These are phyloP conservation scores for Penicillium waksmanii DNA, from an alignment of 495 filamentous ascomycete species.

Conservation along the genomic window DNA sequence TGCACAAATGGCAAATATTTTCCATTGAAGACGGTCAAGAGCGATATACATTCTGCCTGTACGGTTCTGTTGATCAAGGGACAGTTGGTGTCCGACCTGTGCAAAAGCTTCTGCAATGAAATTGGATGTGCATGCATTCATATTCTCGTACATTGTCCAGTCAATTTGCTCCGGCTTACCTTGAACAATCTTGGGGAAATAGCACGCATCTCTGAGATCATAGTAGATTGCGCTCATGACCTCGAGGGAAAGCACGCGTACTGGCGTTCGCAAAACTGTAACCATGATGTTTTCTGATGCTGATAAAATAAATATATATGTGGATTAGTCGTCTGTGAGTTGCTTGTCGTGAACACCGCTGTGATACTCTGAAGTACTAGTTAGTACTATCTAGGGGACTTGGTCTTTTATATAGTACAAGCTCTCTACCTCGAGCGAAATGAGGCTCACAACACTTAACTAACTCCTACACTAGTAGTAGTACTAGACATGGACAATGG, in stretches of 20 bases:
- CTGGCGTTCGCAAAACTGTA: background rate
- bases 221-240: constrained; percentile 14
- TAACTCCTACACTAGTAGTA: too few relatives aligned
- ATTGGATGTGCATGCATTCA: background rate
- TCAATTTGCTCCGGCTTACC: background rate
- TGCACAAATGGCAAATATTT: constrained; percentile 38
- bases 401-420: too few relatives aligned
- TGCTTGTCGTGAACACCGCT: too few relatives aligned
- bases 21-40: constrained; percentile 30
- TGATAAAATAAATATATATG: too few relatives aligned
- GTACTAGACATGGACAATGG: background rate
- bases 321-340: too few relatives aligned
- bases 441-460: too few relatives aligned
- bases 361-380: too few relatives aligned
- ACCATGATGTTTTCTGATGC: background rate
- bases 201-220: constrained; percentile 9
- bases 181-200: constrained; percentile 1
- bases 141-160: background rate
- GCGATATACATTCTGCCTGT: background rate
- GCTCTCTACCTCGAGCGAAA: too few relatives aligned
- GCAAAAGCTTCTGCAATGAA: background rate
- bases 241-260: background rate
- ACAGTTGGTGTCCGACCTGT: background rate
- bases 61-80: background rate
- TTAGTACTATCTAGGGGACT: too few relatives aligned